Evolutionary conservation across 2,329 filamentous ascomycete species (phyloP).

Genomic region (Trichoderma koningii): DNA sequence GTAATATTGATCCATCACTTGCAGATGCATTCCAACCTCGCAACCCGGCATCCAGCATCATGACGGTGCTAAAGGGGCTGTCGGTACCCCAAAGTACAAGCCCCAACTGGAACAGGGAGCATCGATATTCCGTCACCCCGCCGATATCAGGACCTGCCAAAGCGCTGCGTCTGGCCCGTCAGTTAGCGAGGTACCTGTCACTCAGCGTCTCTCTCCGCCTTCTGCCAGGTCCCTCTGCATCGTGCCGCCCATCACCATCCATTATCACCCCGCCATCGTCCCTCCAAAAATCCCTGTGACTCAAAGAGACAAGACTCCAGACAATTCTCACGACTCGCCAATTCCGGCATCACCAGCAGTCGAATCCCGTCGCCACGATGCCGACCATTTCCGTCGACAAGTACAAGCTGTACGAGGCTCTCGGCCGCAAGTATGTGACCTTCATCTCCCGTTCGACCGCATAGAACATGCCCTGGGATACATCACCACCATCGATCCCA

Average conservation of each 20-base stretch:
- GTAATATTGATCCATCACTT: no score
- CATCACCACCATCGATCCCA: constrained; percentile 21
- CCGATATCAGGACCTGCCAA: constrained; percentile 18
- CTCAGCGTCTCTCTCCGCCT: no score
- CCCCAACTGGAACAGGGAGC: constrained; percentile 31
- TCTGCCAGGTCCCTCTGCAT: constrained; percentile 15
- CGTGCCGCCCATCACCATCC: constrained; percentile 2
- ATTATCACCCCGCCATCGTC: constrained; percentile 34
- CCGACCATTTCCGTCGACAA: constrained; percentile 97
- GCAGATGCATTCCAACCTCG: no score
- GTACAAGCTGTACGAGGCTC: constrained; percentile 88
- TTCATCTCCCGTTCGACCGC: constrained; percentile 16
- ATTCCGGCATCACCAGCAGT: constrained; percentile 30
- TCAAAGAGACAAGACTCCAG: constrained; percentile 32
- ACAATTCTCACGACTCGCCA: constrained; percentile 2
- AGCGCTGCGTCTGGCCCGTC: background rate
- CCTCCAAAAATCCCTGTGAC: constrained; percentile 47
- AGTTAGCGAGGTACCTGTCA: constrained; percentile 29
- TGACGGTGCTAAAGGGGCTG: background rate
- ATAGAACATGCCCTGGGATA: constrained; percentile 23
- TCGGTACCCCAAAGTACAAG: background rate
- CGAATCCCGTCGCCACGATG: constrained; percentile 57
- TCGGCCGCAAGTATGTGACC: constrained; percentile 73
- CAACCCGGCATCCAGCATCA: no score
- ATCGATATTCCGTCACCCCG: constrained; percentile 36